A percentile compares a stretch with the other conserved stretches of the same genome.
phyloP scores from a whole-genome alignment of 179 eudicot species.

The Gypsophila paniculata region DNA sequence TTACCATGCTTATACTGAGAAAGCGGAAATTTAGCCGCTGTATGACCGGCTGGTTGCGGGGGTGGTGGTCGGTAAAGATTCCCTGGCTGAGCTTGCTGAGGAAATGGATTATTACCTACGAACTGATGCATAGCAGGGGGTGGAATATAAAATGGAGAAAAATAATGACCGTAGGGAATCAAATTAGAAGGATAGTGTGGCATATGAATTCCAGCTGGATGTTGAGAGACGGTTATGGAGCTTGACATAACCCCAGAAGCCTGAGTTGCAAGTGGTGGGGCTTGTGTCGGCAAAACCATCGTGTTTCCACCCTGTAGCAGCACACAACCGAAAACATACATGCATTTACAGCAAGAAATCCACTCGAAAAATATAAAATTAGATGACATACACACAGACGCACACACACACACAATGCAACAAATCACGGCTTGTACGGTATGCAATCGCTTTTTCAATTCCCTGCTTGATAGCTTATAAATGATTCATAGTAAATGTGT shows the following conservation, averaged over 20 bases:
- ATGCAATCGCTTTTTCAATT: background rate
- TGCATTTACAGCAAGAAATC: background rate
- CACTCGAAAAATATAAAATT: background rate
- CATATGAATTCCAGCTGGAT: slow-evolving; percentile 63
- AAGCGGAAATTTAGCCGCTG: slow-evolving; percentile 51
- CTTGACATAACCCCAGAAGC: slow-evolving; percentile 61
- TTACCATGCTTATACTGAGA: slow-evolving; percentile 67
- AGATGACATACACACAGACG: too few relatives aligned
- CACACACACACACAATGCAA: background rate
- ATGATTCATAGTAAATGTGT: background rate
- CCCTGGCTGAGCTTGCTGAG: slow-evolving; percentile 70
- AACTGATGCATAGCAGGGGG: slow-evolving; percentile 69
- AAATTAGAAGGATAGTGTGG: slow-evolving; percentile 71
- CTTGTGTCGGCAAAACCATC: slow-evolving; percentile 37
- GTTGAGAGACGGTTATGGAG: slow-evolving; percentile 54
- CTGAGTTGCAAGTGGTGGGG: slow-evolving; percentile 54
- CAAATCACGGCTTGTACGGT: background rate
- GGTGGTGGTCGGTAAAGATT: slow-evolving; percentile 57
- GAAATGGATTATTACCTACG: slow-evolving; percentile 59
- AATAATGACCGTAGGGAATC: slow-evolving; percentile 63
- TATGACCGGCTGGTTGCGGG: slow-evolving; percentile 34
- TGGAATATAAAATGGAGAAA: slow-evolving; percentile 59
- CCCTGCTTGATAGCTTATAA: background rate
- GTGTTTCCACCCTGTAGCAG: slow-evolving; percentile 51
- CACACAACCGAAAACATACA: background rate